A percentile compares a stretch with the other conserved stretches of the same genome.
phyloP scores from a whole-genome alignment of 2,329 filamentous ascomycete species.

The Fusarium staphyleae region DNA sequence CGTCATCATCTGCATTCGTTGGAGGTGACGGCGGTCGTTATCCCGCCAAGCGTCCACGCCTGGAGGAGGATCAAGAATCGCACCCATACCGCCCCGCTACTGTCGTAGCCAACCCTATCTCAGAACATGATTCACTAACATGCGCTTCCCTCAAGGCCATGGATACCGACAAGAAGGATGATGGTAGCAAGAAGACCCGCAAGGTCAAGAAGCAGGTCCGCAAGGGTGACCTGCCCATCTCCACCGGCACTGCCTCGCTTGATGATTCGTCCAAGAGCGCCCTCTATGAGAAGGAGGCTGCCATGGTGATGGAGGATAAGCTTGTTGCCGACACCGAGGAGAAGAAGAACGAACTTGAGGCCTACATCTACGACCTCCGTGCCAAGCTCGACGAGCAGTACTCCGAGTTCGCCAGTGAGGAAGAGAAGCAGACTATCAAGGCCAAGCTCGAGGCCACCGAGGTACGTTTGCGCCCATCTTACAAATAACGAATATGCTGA shows the following conservation, averaged over 20 bases:
- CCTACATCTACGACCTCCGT: constrained; percentile 95
- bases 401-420: constrained; percentile 85
- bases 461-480: constrained; percentile 64
- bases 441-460: constrained; percentile 83
- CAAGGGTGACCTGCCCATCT: constrained; percentile 92
- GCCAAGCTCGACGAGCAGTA: constrained; percentile 95
- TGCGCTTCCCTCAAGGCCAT: constrained; percentile 66
- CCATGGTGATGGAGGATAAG: constrained; percentile 98
- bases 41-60: constrained; percentile 31
- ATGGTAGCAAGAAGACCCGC: constrained; percentile 82
- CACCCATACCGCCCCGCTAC: constrained; percentile 2
- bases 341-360: constrained; percentile 99
- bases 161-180: constrained; percentile 79
- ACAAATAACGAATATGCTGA: not conserved
- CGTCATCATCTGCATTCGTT: constrained; percentile 23
- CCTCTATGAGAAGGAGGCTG: constrained; percentile 80
- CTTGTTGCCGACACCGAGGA: constrained; percentile 97
- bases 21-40: constrained; percentile 27
- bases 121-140: constrained; percentile 39
- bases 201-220: constrained; percentile 99
- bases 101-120: constrained; percentile 3
- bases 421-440: constrained; percentile 88
- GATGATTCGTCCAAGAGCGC: constrained; percentile 71
- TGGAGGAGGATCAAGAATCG: constrained; percentile 12
- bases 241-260: constrained; percentile 81